Evolutionary conservation across 345 rosid genomes (phyloP).

Genomic region (Dimocarpus longan): DNA sequence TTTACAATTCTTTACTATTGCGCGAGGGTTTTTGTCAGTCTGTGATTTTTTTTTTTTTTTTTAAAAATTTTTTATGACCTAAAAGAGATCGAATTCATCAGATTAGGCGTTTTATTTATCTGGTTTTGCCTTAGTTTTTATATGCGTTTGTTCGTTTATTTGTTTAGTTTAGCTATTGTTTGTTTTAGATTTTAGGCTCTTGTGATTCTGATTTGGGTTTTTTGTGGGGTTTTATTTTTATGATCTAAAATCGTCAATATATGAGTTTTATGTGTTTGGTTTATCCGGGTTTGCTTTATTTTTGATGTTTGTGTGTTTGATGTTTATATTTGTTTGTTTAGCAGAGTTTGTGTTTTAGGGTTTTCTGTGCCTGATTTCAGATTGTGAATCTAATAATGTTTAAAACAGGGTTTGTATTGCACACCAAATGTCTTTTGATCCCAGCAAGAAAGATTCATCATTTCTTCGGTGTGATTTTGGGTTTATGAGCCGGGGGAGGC

Average conservation of each 20-base stretch:
- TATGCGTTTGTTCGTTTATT: neutral
- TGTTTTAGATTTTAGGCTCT: neutral
- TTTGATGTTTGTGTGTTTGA: neutral
- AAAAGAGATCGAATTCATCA: neutral
- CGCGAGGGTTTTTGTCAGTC: neutral
- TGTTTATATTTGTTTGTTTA: neutral
- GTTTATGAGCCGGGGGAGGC: slow-evolving; percentile 76
- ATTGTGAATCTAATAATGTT: slow-evolving; percentile 28
- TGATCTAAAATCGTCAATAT: neutral
- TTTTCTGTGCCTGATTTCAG: neutral
- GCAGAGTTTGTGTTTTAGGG: neutral
- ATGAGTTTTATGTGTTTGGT: neutral
- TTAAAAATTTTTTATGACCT: neutral
- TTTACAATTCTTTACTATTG: neutral
- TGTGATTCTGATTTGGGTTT: neutral
- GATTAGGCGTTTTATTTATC: neutral
- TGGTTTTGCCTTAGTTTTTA: neutral
- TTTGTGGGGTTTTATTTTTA: neutral
- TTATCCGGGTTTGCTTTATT: slow-evolving; percentile 7
- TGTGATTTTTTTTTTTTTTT: neutral
- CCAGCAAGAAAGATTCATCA: slow-evolving; percentile 32
- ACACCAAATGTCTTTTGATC: slow-evolving; percentile 52
- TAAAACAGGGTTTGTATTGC: slow-evolving; percentile 33
- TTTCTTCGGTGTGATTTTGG: slow-evolving; percentile 53
- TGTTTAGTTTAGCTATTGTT: neutral